Evolutionary conservation across 768 basidiomycete species (phyloP), one percentile per base, ranked within the genome.

Genomic region (Amanita fuliginea): DNA sequence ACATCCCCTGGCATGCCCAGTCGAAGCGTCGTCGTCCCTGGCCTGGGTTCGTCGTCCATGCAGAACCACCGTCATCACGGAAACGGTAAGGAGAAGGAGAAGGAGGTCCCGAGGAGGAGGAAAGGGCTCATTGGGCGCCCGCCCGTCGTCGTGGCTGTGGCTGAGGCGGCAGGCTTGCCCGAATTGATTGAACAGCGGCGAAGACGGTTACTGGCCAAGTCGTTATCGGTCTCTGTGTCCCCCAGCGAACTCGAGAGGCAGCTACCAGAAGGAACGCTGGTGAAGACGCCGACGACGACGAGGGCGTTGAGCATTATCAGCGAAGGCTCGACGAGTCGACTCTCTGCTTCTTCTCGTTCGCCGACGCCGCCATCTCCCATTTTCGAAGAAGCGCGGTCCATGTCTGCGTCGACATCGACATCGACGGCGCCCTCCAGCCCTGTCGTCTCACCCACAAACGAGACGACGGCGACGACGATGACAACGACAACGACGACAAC

Each of bases 1-100:
- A 91, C 88, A 2, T 89, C 86, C 2, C 86, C 89, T 14, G 85
- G 86, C 8, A 74, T 77, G 16, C 70, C 73, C 21, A 47, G 35
- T 16, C 6, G 46, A 16, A 47, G 35, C n/a, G 46, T 33, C 16
- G 40, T 49, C 10, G 39, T 43, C 24, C 48, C 39, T 19, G 36
- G 35, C 13, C 8, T 22, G 9, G 47, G 40, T 7, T 8, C 5
- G 24, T 40, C 28, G 4, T 32, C 34, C 6, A 13, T 41, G 24
- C 37, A 26, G n/a, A 13, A 30, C 10, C 9, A 30, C 30, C 30
- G 10, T 30, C 54, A 6, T 60, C 53, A 48, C 42, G 39, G 42
- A 56, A 53, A 10, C 52, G 2, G 18, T n/a, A 43, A n/a, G 44
- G 16, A 16, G 57, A 6, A 65, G 63, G 49, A 68, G 2, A 48